Base-by-base conservation (phyloP, 1,139 yeast species). In the Pichia kudriavzevii region DNA sequence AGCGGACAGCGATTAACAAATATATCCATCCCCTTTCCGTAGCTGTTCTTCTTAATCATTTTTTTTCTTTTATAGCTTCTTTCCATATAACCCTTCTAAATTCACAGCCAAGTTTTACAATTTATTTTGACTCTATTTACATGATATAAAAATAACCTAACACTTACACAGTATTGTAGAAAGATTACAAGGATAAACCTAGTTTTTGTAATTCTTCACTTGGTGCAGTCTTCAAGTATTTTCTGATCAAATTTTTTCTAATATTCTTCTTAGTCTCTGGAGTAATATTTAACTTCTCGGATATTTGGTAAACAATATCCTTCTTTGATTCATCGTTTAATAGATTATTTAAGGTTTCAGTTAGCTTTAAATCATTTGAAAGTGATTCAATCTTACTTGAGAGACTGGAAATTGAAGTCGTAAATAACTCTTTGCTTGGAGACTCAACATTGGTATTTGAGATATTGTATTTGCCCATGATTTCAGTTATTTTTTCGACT, bases 231-330 rank as follows among this genome's bases (percentile, higher is more conserved):
- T 49, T 49, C 12, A 72, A 55, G 48, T 63, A 69, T 53, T 73
- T 74, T 49, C 76, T 64, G 45, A 74, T 49, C 33, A 73, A 53
- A 50, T 75, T 75, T 59, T 72, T 75, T 45, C 61, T 67, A 12
- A 71, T 67, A 49, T 63, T 64, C 42, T 59, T 64, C 52, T 69
- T 65, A 37, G 71, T 45, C 11, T 42, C 41, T 3, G 42, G 38
- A n/a, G 34, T 39, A 21, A 53, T 39, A 7, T 45, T 45, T 34
- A 51, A 43, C 28, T 47, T 45, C 7, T 35, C 40, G 11, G 39
- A 39, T 16, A 39, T 34, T 24, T 39, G 11, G 7, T 16, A 12
- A 14, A 39, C 22, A 21, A 49, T 37, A 9, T 21, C 26, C 19
- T 38, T 34, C 26, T 43, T 46, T 9, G 35, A 26, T 23, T 47